Evolutionary conservation across 2,329 filamentous ascomycete species (phyloP), one percentile per base, ranked within the genome.

Genomic region (Calonectria hawksworthii): DNA sequence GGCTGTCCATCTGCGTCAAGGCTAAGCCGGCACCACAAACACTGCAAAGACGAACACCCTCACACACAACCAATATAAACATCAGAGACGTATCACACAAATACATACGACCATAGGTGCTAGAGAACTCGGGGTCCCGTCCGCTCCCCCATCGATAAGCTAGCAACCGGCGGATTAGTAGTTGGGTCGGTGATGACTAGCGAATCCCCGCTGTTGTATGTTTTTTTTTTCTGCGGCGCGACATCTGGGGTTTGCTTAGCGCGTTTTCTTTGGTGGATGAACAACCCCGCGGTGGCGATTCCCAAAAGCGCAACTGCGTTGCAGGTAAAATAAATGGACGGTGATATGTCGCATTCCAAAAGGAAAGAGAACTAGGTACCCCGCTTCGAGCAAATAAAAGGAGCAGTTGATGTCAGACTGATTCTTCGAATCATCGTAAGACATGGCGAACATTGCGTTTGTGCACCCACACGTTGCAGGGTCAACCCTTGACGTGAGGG

Each of bases 181-280:
- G 56, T 61, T 34, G 30, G 54, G 34, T 61, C 56, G 56, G 34
- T 61, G 56, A 61, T 61, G 56, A 63, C 34, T 63, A 26, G 34
- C 14, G 34, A 63, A 63, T 38, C 14, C 56, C 56, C 56, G 34
- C 56, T 63, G 34, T 63, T 63, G 56, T 38, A 63, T 63, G 54
- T 41, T 36, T 63, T 41, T 63, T 63, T 41, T 28, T 41, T 16
- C 26, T 28, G 38, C 34, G 23, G 7, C 16, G 56, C 23, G 56
- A 13, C 41, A 28, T 63, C 30, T 63, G 23, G 56, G 26, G 23
- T 28, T 63, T 28, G n/a, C 34, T 63, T 63, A 38, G 56, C 56
- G 23, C 13, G 34, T 41, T 41, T 30, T 38, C 14, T 63, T 41
- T 41, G 56, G 56, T 41, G 56, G 56, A 63, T 41, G 32, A 63